Base-by-base conservation (phyloP, 129 eudicot genomes). In the Apium graveolens region DNA sequence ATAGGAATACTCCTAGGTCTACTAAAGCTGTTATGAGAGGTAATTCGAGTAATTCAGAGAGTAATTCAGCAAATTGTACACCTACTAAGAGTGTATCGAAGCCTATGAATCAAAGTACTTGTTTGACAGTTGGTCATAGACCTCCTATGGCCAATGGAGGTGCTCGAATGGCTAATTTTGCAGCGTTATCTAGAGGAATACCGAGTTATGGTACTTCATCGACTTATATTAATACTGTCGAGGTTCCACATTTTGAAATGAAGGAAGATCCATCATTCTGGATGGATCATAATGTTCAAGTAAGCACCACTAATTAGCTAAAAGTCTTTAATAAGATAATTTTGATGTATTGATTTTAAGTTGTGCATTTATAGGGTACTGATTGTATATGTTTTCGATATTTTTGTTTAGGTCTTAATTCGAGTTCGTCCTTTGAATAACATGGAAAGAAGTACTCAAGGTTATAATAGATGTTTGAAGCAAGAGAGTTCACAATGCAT, bases 251-350 rank as follows among this genome's bases (percentile, higher is more conserved):
- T 95, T 90, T 95, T 78, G 96, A 89, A 38, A 96, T 95, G 63
- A 92, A 95, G 79, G 99, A 95, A 82, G 92, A 95, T 85, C 90
- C 99, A 78, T 88, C 99, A 0, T 95, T 95, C 85, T 95, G 99
- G 99, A 87, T 90, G 94, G 96, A 95, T 78, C 99, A 90, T 79
- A 95, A 83, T 86, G 97, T 95, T 43, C 99, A 95, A 81, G 99
- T 95, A 83, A 81, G 89, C 68, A 55, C 1, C 16, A n/a, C 68
- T 44, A 41, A 77, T 44, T 70, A 39, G 65, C 62, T 38, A n/a
- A 31, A 65, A 31, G 21, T 29, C 31, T 31, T 32, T 55, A 8
- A 11, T 10, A n/a, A 60, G 7, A 26, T n/a, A 8, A n/a, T 60
- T n/a, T 60, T 60, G 32, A 60, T 60, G 12, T 6, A 60, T 32